Percentiles rank a stretch among this genome's conserved stretches.
phyloP scores from a whole-genome alignment of 768 basidiomycete genomes.

The Boletus insuetus region DNA sequence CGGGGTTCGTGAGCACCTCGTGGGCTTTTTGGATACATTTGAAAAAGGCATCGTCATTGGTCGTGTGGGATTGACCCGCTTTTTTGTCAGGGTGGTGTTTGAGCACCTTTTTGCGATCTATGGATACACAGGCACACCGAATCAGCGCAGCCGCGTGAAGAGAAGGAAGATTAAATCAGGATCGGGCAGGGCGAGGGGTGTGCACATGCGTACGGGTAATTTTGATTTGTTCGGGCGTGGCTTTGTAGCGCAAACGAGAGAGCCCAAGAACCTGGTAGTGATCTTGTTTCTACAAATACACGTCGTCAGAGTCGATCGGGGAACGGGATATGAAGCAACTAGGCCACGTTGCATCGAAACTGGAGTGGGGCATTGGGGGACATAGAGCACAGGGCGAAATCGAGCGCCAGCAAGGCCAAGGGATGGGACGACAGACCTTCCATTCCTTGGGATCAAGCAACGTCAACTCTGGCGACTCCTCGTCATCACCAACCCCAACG shows the following conservation, averaged over 20 bases:
- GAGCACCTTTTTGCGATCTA: constrained; percentile 98
- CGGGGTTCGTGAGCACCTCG: constrained; percentile 84
- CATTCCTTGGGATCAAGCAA: constrained; percentile 94
- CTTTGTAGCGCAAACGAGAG: constrained; percentile 82
- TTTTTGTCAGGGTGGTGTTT: constrained; percentile 99
- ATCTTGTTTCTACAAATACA: constrained; percentile 80
- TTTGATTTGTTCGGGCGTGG: constrained; percentile 90
- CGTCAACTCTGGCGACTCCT: constrained; percentile 68
- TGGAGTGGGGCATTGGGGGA: not conserved
- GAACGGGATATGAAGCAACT: not conserved
- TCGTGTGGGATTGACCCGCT: constrained; percentile 67
- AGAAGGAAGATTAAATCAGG: not conserved
- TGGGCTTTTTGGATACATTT: constrained; percentile 99
- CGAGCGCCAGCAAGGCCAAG: not conserved
- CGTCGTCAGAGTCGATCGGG: constrained; percentile 7
- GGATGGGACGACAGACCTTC: constrained; percentile 60
- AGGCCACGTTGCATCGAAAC: not conserved
- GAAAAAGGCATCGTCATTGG: constrained; percentile 98
- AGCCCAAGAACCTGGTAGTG: constrained; percentile 97
- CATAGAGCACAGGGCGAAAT: not conserved
- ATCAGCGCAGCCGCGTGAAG: not conserved
- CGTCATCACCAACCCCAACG: constrained; percentile 90
- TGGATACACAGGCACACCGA: not conserved
- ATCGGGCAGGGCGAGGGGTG: constrained; percentile 14
- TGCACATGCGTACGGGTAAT: constrained; percentile 76